Evolutionary conservation across 2,329 filamentous ascomycete species (phyloP).

Genomic region (Trichoderma koningiopsis): DNA sequence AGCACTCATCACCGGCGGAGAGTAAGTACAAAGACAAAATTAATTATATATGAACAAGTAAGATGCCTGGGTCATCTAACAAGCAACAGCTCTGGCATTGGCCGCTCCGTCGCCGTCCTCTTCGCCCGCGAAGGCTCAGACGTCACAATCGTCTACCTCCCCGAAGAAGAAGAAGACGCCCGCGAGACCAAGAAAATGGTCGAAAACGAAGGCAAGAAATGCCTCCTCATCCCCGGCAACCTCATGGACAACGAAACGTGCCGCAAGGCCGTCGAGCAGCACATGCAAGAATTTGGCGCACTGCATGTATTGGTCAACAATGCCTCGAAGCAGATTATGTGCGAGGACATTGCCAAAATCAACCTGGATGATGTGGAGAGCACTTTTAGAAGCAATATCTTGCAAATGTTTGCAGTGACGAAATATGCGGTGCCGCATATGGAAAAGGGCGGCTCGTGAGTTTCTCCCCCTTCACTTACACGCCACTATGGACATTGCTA

Average conservation of each 20-base stretch:
- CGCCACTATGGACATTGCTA: background rate
- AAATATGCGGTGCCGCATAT: conserved; percentile 78
- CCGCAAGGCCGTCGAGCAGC: conserved; percentile 67
- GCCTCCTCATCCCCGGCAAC: conserved; percentile 65
- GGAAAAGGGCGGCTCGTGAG: conserved; percentile 42
- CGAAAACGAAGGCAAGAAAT: conserved; percentile 66
- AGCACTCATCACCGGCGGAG: conserved; percentile 79
- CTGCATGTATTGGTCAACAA: conserved; percentile 79
- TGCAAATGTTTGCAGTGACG: conserved; percentile 77
- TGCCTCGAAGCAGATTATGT: conserved; percentile 48
- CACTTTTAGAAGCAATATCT: conserved; percentile 83
- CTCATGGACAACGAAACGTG: conserved; percentile 68
- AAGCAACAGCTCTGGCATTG: conserved; percentile 60
- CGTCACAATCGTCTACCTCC: conserved; percentile 71
- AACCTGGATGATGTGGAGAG: conserved; percentile 62
- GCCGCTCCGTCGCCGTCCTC: conserved; percentile 72
- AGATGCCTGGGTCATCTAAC: too few relatives aligned
- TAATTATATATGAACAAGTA: too few relatives aligned
- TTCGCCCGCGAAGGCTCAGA: conserved; percentile 82
- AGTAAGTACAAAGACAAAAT: conserved; percentile 47
- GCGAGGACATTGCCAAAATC: conserved; percentile 32
- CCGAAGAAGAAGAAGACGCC: conserved; percentile 75
- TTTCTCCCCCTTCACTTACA: background rate
- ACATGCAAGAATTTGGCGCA: conserved; percentile 64
- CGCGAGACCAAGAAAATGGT: conserved; percentile 72